A percentile compares a stretch with the other conserved stretches of the same genome.
phyloP scores from a whole-genome alignment of 1,284 basidiomycete species.

The Paramarasmius palmivorus region DNA sequence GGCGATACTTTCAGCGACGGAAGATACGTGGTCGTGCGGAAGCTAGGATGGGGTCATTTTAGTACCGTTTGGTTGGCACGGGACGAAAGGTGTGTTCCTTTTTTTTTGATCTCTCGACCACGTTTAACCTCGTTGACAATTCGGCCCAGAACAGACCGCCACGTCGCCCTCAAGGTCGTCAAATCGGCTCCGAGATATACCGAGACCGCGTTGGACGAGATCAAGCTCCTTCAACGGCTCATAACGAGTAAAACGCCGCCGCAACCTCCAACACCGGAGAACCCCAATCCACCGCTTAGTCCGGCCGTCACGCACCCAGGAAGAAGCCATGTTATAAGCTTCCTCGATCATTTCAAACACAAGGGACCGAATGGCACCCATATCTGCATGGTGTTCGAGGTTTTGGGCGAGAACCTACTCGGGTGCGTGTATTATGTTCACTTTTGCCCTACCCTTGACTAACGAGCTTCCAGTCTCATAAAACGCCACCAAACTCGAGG shows the following conservation, averaged over 20 bases:
- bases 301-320: background rate
- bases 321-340: background rate
- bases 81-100: too few relatives aligned
- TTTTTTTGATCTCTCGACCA: too few relatives aligned
- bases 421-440: constrained; percentile 41
- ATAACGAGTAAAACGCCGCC: constrained; percentile 84
- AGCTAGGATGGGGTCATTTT: too few relatives aligned
- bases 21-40: too few relatives aligned
- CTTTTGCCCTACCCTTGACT: too few relatives aligned
- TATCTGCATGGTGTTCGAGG: constrained; percentile 99
- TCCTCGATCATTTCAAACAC: constrained; percentile 57
- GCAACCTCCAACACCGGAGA: constrained; percentile 71
- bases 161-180: constrained; percentile 98
- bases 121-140: too few relatives aligned
- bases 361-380: constrained; percentile 97
- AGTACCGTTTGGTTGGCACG: too few relatives aligned
- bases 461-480: constrained; percentile 54
- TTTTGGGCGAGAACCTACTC: constrained; percentile 96
- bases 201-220: constrained; percentile 97
- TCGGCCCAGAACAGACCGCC: constrained; percentile 83
- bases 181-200: constrained; percentile 98
- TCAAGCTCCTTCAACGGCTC: constrained; percentile 94
- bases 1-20: too few relatives aligned
- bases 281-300: background rate
- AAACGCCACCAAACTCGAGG: constrained; percentile 95